A percentile compares a stretch with the other conserved stretches of the same genome.
phyloP scores from a whole-genome alignment of 164 flowering plant genomes.

The Piper betle region DNA sequence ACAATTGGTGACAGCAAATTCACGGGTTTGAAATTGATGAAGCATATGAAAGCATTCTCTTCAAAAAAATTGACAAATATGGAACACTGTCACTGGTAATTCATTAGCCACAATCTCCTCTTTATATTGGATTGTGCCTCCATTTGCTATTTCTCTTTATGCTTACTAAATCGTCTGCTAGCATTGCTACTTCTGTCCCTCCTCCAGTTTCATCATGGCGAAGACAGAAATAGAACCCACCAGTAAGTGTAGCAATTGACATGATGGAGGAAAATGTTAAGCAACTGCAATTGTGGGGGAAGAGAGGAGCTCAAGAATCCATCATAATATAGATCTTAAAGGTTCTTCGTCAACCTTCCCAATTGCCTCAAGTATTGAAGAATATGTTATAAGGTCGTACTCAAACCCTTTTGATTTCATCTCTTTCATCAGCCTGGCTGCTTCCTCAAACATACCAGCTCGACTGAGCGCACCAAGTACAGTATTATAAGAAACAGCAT shows the following conservation, averaged over 20 bases:
- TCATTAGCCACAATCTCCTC: no score
- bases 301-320: slow-evolving; percentile 8
- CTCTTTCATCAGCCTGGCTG: slow-evolving; percentile 84
- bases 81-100: no score
- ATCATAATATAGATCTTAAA: not conserved
- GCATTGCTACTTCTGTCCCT: no score
- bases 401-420: slow-evolving; percentile 62
- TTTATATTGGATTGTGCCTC: no score
- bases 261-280: not conserved
- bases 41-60: no score
- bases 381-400: slow-evolving; percentile 81
- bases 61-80: no score
- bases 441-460: slow-evolving; percentile 93
- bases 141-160: no score
- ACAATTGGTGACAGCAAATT: no score
- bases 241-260: not conserved
- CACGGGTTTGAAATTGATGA: no score
- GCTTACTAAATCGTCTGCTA: no score
- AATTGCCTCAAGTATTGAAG: slow-evolving; percentile 85
- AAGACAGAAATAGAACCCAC: not conserved
- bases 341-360: slow-evolving; percentile 61
- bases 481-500: slow-evolving; percentile 86
- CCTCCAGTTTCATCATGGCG: not conserved
- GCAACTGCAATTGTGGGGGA: not conserved
- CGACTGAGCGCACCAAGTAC: slow-evolving; percentile 80